Conservation (phyloP, 169 alveolate genomes). For the Plasmodium yoelii region DNA sequence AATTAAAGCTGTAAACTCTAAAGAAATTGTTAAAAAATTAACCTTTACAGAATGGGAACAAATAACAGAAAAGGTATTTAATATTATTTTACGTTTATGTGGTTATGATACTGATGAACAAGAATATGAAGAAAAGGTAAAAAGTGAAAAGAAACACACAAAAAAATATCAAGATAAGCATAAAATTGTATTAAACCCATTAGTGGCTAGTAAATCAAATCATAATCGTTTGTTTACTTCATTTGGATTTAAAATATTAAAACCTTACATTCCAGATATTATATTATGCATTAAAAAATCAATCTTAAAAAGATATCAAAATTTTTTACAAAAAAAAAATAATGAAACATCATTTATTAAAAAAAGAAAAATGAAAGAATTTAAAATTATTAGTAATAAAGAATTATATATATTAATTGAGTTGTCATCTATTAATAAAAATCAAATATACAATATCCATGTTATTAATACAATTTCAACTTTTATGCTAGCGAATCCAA, state of each 20-base stretch:
- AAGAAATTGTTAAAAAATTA: conserved; percentile 20
- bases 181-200: background rate
- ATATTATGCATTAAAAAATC: conserved; percentile 39
- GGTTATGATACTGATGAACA: conserved; percentile 12
- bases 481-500: conserved; percentile 28
- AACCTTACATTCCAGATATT: conserved; percentile 62
- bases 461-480: conserved; percentile 43
- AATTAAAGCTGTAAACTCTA: conserved; percentile 45
- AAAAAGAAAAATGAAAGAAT: conserved; percentile 19
- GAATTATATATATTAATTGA: conserved; percentile 69
- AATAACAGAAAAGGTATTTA: conserved; percentile 42
- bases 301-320: conserved; percentile 40
- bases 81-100: conserved; percentile 63
- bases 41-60: conserved; percentile 27
- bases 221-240: background rate
- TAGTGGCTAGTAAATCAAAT: background rate
- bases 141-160: background rate
- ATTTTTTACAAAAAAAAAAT: conserved; percentile 5
- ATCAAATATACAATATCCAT: conserved; percentile 42
- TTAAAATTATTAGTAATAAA: conserved; percentile 55
- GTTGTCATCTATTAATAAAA: conserved; percentile 68
- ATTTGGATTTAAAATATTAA: conserved; percentile 43
- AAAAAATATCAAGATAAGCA: background rate
- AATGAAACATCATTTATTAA: background rate
- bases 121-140: background rate